phyloP scores from a whole-genome alignment of 2,329 filamentous ascomycete genomes.

The Aureobasidium musti region DNA sequence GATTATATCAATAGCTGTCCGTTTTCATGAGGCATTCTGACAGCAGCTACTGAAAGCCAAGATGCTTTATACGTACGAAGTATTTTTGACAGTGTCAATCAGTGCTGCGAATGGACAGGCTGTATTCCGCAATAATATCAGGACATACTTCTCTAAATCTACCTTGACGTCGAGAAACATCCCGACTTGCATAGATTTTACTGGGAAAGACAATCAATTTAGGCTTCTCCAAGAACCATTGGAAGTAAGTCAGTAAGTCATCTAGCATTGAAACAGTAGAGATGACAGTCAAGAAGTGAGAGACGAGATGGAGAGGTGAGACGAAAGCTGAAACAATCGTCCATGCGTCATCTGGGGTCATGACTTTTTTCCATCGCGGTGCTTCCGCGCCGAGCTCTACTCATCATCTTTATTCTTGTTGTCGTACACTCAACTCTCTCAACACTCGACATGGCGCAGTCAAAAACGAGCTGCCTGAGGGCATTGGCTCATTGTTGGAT shows the following conservation, averaged over 20 bases:
- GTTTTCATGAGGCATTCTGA: too few species aligned
- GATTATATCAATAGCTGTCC: too few species aligned
- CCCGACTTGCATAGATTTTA: too few species aligned
- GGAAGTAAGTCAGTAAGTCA: neutral
- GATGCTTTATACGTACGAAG: too few species aligned
- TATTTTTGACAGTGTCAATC: too few species aligned
- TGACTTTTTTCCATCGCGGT: conserved; percentile 24
- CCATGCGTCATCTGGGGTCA: conserved; percentile 18
- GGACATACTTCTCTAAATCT: too few species aligned
- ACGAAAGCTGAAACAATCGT: conserved; percentile 10
- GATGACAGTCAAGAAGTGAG: neutral
- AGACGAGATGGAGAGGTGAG: neutral
- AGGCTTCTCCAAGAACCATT: too few species aligned
- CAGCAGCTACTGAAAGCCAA: too few species aligned
- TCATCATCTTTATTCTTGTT: neutral
- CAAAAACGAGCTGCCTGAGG: conserved; percentile 40
- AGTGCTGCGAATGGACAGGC: too few species aligned
- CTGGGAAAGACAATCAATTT: too few species aligned
- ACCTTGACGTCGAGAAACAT: too few species aligned
- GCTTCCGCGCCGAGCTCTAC: conserved; percentile 2
- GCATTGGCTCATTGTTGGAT: conserved; percentile 51
- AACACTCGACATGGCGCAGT: conserved; percentile 23
- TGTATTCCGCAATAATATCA: too few species aligned
- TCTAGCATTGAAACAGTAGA: neutral
- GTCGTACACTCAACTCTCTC: neutral